Conservation (phyloP, 495 filamentous ascomycete species). For the Xylaria scruposa region DNA sequence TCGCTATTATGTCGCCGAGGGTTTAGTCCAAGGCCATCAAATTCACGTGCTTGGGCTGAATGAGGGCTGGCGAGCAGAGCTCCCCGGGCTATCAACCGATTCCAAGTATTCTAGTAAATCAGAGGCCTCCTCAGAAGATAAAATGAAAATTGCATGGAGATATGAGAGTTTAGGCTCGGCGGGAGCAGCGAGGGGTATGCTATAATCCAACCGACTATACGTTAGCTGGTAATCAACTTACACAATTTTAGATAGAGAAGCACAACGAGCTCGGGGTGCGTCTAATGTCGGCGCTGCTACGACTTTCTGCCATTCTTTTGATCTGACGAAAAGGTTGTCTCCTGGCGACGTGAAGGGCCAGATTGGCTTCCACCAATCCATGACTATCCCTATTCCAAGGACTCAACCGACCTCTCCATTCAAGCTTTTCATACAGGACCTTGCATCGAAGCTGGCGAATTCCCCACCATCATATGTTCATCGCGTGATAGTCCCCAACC, state of each 20-base stretch:
- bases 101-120: constrained; percentile 49
- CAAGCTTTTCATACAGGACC: constrained; percentile 63
- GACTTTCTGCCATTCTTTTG: constrained; percentile 86
- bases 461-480: constrained; percentile 70
- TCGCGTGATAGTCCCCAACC: constrained; percentile 79
- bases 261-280: constrained; percentile 29
- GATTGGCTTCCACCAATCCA: constrained; percentile 53
- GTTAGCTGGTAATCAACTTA: not conserved
- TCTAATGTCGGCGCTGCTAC: constrained; percentile 31
- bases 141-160: constrained; percentile 99
- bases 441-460: constrained; percentile 63
- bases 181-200: constrained; percentile 59
- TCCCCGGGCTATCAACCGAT: constrained; percentile 73
- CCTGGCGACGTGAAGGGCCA: constrained; percentile 57
- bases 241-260: constrained; percentile 33
- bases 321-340: constrained; percentile 82
- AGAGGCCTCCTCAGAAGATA: constrained; percentile 59
- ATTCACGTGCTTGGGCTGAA: constrained; percentile 83
- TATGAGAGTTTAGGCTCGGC: constrained; percentile 82
- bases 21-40: constrained; percentile 87
- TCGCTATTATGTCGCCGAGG: constrained; percentile 91
- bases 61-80: constrained; percentile 79
- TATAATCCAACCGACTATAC: not conserved
- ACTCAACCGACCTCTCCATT: constrained; percentile 60
- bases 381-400: constrained; percentile 39